Evolutionary conservation across 805 yeast species (phyloP).

Genomic region (Candida patagonica): DNA sequence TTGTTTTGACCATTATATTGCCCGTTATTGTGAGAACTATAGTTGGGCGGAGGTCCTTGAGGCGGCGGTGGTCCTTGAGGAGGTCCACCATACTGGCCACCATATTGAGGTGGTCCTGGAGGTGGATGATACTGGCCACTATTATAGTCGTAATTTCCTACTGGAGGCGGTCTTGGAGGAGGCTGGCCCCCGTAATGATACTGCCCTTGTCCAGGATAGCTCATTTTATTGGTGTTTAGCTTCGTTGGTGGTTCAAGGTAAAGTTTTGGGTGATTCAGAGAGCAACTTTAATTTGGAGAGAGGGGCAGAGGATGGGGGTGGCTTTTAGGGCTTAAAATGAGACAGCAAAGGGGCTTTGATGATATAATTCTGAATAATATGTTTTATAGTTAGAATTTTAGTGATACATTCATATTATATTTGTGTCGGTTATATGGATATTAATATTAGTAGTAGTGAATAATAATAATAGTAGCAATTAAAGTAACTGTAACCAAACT

Average conservation of each 20-base stretch:
- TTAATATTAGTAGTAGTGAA: neutral
- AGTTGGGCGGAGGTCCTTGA: slow-evolving; percentile 1
- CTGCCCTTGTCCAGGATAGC: slow-evolving; percentile 2
- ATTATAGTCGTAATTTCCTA: neutral
- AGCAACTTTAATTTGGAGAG: too few species aligned
- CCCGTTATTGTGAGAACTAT: neutral
- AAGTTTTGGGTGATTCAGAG: too few species aligned
- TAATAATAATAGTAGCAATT: too few species aligned
- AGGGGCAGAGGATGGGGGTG: too few species aligned
- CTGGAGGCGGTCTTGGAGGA: slow-evolving; percentile 3
- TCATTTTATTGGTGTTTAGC: neutral
- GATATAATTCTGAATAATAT: too few species aligned
- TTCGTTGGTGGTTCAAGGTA: neutral
- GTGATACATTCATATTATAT: neutral
- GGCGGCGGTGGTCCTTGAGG: neutral
- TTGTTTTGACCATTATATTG: neutral
- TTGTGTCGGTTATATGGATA: neutral
- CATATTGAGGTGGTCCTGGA: neutral
- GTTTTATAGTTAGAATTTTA: too few species aligned
- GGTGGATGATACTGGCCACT: slow-evolving; percentile 2
- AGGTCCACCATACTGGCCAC: neutral
- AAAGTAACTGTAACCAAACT: too few species aligned
- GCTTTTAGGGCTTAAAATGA: too few species aligned
- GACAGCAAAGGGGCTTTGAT: too few species aligned
- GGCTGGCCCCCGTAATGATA: slow-evolving; percentile 4